phyloP scores from a whole-genome alignment of 2,329 filamentous ascomycete species.

The Sporothrix mexicana region DNA sequence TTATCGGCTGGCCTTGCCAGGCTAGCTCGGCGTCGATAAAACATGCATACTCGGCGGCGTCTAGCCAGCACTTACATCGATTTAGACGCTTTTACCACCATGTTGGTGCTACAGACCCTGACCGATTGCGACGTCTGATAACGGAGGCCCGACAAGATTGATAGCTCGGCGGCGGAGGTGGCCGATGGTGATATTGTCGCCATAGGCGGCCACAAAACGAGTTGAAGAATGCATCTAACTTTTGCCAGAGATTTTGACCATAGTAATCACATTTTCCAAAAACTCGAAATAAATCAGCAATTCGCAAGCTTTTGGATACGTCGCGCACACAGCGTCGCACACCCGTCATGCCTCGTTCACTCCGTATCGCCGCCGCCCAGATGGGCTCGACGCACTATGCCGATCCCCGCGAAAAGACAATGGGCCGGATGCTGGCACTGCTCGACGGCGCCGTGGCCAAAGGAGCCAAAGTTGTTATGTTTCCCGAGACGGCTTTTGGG shows the following conservation, averaged over 20 bases:
- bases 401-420: conserved; percentile 49
- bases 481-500: conserved; percentile 59
- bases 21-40: conserved; percentile 20
- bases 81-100: background rate
- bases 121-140: conserved; percentile 8
- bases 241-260: background rate
- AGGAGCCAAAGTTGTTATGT: conserved; percentile 57
- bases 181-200: background rate
- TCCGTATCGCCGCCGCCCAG: conserved; percentile 57
- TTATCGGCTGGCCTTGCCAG: conserved; percentile 5
- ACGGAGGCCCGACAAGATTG: background rate
- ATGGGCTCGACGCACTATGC: conserved; percentile 55
- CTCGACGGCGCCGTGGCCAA: conserved; percentile 53
- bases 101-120: background rate
- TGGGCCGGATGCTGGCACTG: conserved; percentile 56
- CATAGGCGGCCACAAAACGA: too few species aligned
- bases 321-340: background rate
- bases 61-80: background rate
- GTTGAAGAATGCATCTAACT: background rate
- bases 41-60: conserved; percentile 11
- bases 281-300: background rate
- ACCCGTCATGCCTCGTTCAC: conserved; percentile 31
- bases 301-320: too few species aligned
- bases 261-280: background rate
- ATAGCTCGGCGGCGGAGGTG: conserved; percentile 25